These are phyloP conservation scores for Sechiopsis laciniata DNA, from an alignment of 306 rosid genomes.

Conservation along the genomic window DNA sequence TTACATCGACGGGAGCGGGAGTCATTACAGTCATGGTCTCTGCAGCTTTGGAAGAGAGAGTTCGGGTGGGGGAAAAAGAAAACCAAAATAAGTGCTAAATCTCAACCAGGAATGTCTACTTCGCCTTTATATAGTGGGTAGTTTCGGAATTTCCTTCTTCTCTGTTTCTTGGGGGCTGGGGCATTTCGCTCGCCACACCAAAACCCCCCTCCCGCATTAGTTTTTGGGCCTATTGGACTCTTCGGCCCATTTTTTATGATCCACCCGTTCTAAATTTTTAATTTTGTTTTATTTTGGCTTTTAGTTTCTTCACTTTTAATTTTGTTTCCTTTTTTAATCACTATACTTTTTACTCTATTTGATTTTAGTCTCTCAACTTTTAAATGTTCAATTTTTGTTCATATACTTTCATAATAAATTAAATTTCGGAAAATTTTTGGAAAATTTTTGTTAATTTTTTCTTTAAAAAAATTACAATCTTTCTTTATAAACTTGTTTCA, in stretches of 20 bases:
- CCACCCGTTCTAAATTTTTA: not conserved
- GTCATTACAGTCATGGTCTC: slow-evolving; percentile 32
- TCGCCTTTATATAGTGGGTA: slow-evolving; percentile 16
- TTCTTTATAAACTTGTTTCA: too few species aligned
- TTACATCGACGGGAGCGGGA: slow-evolving; percentile 60
- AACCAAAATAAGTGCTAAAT: slow-evolving; percentile 23
- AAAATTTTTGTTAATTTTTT: too few species aligned
- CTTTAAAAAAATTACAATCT: too few species aligned
- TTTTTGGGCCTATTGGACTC: not conserved
- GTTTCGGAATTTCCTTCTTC: slow-evolving; percentile 14
- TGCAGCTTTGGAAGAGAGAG: slow-evolving; percentile 33
- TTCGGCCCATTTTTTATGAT: not conserved
- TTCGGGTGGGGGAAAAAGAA: slow-evolving; percentile 2
- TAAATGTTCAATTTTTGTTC: too few species aligned
- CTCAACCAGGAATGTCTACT: slow-evolving; percentile 22
- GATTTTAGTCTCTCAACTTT: too few species aligned
- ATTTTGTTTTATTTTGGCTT: too few species aligned
- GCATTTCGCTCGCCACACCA: slow-evolving; percentile 1
- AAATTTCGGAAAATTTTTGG: too few species aligned
- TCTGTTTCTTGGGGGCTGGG: not conserved
- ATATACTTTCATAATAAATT: too few species aligned
- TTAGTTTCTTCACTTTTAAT: too few species aligned
- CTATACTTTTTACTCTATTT: too few species aligned
- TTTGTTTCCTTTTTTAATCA: too few species aligned
- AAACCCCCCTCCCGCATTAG: not conserved